Evolutionary conservation across 176 grass and related monocot species (phyloP).

Genomic region (Oryza longistaminata): DNA sequence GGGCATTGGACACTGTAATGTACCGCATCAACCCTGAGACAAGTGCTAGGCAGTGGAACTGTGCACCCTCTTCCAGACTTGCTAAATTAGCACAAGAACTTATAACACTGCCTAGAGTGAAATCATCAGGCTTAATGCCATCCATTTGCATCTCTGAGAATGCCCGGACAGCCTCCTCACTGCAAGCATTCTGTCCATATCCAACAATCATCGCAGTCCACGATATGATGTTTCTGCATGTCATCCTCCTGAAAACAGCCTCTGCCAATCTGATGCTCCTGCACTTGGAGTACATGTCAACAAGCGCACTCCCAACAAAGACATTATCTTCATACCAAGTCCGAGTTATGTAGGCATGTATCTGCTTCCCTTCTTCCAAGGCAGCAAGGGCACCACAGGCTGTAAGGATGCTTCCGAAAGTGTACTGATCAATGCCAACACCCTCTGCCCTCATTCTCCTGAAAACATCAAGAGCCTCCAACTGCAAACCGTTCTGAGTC

Average conservation of each 20-base stretch:
- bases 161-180: slow-evolving; percentile 52
- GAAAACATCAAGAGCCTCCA: slow-evolving; percentile 53
- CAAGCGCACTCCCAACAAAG: slow-evolving; percentile 50
- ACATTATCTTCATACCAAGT: slow-evolving; percentile 56
- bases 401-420: slow-evolving; percentile 58
- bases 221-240: slow-evolving; percentile 52
- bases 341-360: slow-evolving; percentile 60
- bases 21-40: slow-evolving; percentile 53
- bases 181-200: slow-evolving; percentile 63
- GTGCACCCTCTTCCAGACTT: slow-evolving; percentile 67
- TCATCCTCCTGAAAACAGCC: slow-evolving; percentile 54
- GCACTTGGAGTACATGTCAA: slow-evolving; percentile 77
- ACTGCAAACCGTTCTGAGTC: slow-evolving; percentile 52
- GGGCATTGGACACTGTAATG: slow-evolving; percentile 68
- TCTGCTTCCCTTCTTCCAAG: slow-evolving; percentile 47
- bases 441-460: slow-evolving; percentile 51
- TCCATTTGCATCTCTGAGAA: slow-evolving; percentile 59
- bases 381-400: slow-evolving; percentile 55
- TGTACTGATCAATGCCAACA: slow-evolving; percentile 59
- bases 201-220: slow-evolving; percentile 75
- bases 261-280: slow-evolving; percentile 49
- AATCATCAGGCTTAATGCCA: slow-evolving; percentile 59
- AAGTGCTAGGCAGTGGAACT: slow-evolving; percentile 65
- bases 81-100: slow-evolving; percentile 64
- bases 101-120: slow-evolving; percentile 64